phyloP scores from a whole-genome alignment of 1,139 yeast species.

The Hyphopichia fennica region DNA sequence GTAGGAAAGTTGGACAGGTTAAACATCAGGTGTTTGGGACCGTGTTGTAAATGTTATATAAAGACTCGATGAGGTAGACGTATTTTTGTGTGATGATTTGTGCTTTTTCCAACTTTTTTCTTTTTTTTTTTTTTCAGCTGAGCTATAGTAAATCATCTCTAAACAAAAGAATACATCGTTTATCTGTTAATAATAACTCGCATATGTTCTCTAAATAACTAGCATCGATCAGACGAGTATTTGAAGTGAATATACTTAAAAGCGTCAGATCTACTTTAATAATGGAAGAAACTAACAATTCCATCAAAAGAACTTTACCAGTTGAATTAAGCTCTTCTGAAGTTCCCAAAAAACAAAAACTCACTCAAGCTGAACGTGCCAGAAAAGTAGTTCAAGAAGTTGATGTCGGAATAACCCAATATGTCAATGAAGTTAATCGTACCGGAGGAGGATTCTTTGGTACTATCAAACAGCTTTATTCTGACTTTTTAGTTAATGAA shows the following conservation, averaged over 20 bases:
- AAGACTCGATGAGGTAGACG: background rate
- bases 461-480: conserved; percentile 78
- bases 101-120: background rate
- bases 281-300: conserved; percentile 8
- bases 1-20: too few species aligned
- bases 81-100: background rate
- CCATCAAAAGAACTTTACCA: conserved; percentile 8
- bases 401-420: conserved; percentile 86
- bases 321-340: conserved; percentile 4
- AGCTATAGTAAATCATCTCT: too few species aligned
- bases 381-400: conserved; percentile 44
- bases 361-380: conserved; percentile 9
- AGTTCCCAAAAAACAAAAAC: conserved; percentile 7
- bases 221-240: conserved; percentile 3
- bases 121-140: background rate
- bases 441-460: conserved; percentile 70
- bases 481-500: conserved; percentile 95
- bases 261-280: conserved; percentile 5
- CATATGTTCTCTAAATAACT: conserved; percentile 4
- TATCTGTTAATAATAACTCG: background rate
- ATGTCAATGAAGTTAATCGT: conserved; percentile 43
- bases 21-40: too few species aligned
- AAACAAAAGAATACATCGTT: too few species aligned
- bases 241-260: background rate
- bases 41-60: too few species aligned